Evolutionary conservation across 1,139 yeast species (phyloP).

Genomic region (Suhomyces wounanorum): DNA sequence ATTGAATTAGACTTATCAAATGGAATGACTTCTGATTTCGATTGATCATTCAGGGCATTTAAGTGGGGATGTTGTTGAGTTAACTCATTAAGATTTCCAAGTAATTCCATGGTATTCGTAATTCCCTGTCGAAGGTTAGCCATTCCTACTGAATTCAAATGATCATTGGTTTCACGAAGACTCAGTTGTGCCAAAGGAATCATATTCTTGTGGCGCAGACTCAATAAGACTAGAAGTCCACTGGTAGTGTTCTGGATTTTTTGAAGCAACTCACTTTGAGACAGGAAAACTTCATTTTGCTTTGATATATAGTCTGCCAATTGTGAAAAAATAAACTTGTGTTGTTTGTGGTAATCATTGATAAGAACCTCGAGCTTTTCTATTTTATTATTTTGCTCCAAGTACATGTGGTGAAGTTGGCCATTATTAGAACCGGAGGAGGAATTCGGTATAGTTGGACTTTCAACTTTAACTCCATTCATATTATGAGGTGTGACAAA

Average conservation of each 20-base stretch:
- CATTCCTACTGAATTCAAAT: constrained; percentile 9
- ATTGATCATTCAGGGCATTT: neutral
- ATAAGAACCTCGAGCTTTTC: constrained; percentile 22
- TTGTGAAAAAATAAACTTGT: constrained; percentile 17
- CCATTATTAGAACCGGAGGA: constrained; percentile 3
- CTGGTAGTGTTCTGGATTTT: constrained; percentile 23
- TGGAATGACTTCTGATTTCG: neutral
- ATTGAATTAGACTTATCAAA: neutral
- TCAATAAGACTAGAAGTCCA: constrained; percentile 24
- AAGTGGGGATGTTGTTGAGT: constrained; percentile 1
- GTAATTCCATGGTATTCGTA: constrained; percentile 20
- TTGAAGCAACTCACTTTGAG: constrained; percentile 25
- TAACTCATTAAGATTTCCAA: constrained; percentile 18
- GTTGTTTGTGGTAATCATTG: constrained; percentile 19
- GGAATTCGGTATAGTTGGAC: neutral
- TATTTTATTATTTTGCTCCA: constrained; percentile 13
- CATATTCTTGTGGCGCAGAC: constrained; percentile 20
- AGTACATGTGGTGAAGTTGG: constrained; percentile 1
- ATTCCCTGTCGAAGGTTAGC: constrained; percentile 21
- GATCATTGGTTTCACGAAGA: constrained; percentile 22
- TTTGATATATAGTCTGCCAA: constrained; percentile 21
- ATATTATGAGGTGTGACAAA: neutral
- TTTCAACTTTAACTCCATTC: neutral
- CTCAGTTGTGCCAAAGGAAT: constrained; percentile 22
- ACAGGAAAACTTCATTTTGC: constrained; percentile 24